Evolutionary conservation across 2,329 filamentous ascomycete species (phyloP).

Genomic region (Botrytis hyacinthi): DNA sequence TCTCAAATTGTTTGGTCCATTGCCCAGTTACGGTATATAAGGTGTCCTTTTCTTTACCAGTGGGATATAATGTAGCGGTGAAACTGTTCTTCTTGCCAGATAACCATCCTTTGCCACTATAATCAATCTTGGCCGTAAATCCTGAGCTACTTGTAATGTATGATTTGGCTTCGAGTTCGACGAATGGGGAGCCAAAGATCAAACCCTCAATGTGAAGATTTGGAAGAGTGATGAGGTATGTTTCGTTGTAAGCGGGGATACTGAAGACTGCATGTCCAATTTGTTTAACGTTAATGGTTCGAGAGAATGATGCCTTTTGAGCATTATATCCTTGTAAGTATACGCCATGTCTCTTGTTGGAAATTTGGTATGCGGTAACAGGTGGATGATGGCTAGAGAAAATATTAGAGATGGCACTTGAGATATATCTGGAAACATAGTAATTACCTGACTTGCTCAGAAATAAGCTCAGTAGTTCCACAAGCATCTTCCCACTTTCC

Average conservation of each 20-base stretch:
- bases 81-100: conserved; percentile 95
- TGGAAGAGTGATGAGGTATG: conserved; percentile 88
- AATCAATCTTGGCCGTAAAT: conserved; percentile 87
- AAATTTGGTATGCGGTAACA: conserved; percentile 90
- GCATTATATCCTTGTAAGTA: conserved; percentile 86
- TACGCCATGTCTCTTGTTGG: conserved; percentile 80
- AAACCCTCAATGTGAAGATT: conserved; percentile 91
- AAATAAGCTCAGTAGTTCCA: conserved; percentile 81
- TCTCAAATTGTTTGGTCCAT: conserved; percentile 81
- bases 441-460: conserved; percentile 83
- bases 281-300: conserved; percentile 93
- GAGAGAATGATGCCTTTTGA: conserved; percentile 91
- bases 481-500: conserved; percentile 83
- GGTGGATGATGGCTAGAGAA: conserved; percentile 76
- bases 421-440: conserved; percentile 24
- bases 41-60: conserved; percentile 68
- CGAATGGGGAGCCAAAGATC: conserved; percentile 80
- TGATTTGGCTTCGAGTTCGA: conserved; percentile 82
- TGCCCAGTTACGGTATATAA: conserved; percentile 83
- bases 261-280: conserved; percentile 85
- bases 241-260: conserved; percentile 56
- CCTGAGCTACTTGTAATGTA: conserved; percentile 85
- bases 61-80: conserved; percentile 68
- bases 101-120: conserved; percentile 90
- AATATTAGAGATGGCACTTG: conserved; percentile 18